phyloP scores from a whole-genome alignment of 768 basidiomycete species.

The Lactarius sp. region DNA sequence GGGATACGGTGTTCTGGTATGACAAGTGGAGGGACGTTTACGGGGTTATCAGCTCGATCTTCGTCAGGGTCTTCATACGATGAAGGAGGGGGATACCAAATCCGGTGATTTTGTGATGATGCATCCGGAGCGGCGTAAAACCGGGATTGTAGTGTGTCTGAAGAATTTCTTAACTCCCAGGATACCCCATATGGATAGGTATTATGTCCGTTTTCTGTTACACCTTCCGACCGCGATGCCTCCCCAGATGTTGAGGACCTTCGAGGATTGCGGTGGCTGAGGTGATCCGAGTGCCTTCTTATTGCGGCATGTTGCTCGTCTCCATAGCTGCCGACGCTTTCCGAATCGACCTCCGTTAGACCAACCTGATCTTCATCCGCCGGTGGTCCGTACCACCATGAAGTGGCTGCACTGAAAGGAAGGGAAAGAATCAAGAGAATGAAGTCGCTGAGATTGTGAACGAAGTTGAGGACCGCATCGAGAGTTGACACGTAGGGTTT shows the following conservation, averaged over 20 bases:
- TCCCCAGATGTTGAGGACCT: background rate
- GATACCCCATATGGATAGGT: constrained; percentile 8
- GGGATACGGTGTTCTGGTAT: constrained; percentile 18
- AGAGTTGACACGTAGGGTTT: constrained; percentile 67
- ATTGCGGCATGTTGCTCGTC: constrained; percentile 14
- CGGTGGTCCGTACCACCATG: constrained; percentile 30
- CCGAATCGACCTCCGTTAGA: constrained; percentile 24
- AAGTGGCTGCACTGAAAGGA: constrained; percentile 37
- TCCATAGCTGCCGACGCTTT: constrained; percentile 20
- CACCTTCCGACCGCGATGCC: background rate
- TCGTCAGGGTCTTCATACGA: constrained; percentile 38
- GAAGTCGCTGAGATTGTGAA: constrained; percentile 57
- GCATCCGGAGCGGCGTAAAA: constrained; percentile 8
- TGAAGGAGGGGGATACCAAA: constrained; percentile 59
- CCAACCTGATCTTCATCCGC: constrained; percentile 18
- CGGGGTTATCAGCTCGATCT: constrained; percentile 25
- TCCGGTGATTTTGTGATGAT: constrained; percentile 36
- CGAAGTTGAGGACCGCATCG: constrained; percentile 58
- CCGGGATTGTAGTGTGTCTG: constrained; percentile 13
- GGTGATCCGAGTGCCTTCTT: background rate
- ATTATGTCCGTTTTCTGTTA: background rate
- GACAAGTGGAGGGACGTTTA: constrained; percentile 14
- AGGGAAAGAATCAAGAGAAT: constrained; percentile 43
- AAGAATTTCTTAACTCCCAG: constrained; percentile 1
- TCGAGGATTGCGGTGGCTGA: background rate